Base-by-base conservation (phyloP, 768 basidiomycete genomes). In the Kwoniella dendrophila region DNA sequence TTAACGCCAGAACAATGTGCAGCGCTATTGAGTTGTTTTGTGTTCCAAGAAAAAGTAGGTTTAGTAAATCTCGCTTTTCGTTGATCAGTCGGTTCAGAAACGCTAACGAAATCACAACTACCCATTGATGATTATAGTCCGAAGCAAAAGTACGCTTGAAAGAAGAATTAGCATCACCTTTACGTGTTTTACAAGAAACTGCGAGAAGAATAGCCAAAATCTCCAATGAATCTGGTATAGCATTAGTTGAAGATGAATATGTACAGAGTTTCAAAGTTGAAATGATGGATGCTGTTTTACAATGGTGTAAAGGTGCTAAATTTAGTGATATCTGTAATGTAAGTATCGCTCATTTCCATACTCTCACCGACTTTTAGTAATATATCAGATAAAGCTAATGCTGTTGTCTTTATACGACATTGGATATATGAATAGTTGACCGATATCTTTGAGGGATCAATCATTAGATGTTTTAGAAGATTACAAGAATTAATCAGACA, bases 321-420 rank as follows among this genome's bases (percentile, higher is more conserved):
- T 99, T 99, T 80, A 83, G 89, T 0, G 95, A 99, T 26, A 92
- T 97, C 58, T 92, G 90, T 85, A 96, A 96, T 86, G 94, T 90
- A 43, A 30, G 84, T 69, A 7, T 27, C 3, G 22, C 20, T 12
- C 18, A 30, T 14, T 5, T 43, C 20, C 18, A 43, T 22, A 6
- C 5, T 32, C 30, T 20, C 8, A 1, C 32, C 11, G 20, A 20
- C n/a, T 12, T 11, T 16, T 43, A 40, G 1, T 18, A 44, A 4
- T n/a, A n/a, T n/a, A n/a, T n/a, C n/a, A n/a, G n/a, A n/a, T n/a
- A n/a, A n/a, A n/a, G n/a, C n/a, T n/a, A n/a, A n/a, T n/a, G n/a
- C n/a, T n/a, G n/a, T n/a, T n/a, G n/a, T n/a, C n/a, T n/a, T n/a
- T n/a, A n/a, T n/a, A n/a, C n/a, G n/a, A n/a, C n/a, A n/a, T n/a